A percentile compares a stretch with the other conserved stretches of the same genome.
Evolutionary conservation across 768 basidiomycete genomes (phyloP).

Genomic region (Podaxis sp.): DNA sequence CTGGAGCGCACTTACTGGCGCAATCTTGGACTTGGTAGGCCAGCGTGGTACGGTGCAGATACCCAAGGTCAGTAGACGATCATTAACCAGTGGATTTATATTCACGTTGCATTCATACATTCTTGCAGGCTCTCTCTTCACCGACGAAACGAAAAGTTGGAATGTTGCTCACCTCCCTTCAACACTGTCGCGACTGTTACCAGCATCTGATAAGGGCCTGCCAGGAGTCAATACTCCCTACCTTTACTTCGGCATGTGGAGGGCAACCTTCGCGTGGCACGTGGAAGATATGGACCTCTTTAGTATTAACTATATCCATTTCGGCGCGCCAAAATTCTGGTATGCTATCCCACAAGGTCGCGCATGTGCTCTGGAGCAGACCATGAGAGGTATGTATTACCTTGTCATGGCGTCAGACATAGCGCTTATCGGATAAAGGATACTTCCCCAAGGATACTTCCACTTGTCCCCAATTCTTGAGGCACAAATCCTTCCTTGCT

Average conservation of each 20-base stretch:
- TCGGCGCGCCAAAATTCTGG: conserved; percentile 97
- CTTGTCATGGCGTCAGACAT: background rate
- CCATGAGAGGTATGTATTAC: conserved; percentile 71
- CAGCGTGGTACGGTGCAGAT: conserved; percentile 99
- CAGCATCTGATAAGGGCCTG: conserved; percentile 63
- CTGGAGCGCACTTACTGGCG: conserved; percentile 93
- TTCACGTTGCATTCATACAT: background rate
- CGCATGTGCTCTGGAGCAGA: conserved; percentile 78
- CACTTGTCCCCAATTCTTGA: conserved; percentile 88
- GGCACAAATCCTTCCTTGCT: conserved; percentile 94
- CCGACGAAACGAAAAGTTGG: conserved; percentile 80
- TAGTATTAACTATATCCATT: conserved; percentile 99
- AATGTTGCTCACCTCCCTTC: conserved; percentile 94
- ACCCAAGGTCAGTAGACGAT: conserved; percentile 63
- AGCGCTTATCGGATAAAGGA: conserved; percentile 41
- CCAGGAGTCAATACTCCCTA: conserved; percentile 98
- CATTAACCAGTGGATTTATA: conserved; percentile 16
- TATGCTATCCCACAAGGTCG: conserved; percentile 92
- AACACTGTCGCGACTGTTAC: conserved; percentile 77
- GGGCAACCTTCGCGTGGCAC: conserved; percentile 98
- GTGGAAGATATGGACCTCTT: conserved; percentile 99
- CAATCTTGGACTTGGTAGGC: conserved; percentile 81
- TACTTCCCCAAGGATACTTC: conserved; percentile 89
- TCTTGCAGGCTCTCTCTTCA: conserved; percentile 63
- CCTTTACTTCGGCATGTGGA: conserved; percentile 99